These are phyloP conservation scores for Acorus gramineus DNA, from an alignment of 106 monocot species.

Conservation along the genomic window DNA sequence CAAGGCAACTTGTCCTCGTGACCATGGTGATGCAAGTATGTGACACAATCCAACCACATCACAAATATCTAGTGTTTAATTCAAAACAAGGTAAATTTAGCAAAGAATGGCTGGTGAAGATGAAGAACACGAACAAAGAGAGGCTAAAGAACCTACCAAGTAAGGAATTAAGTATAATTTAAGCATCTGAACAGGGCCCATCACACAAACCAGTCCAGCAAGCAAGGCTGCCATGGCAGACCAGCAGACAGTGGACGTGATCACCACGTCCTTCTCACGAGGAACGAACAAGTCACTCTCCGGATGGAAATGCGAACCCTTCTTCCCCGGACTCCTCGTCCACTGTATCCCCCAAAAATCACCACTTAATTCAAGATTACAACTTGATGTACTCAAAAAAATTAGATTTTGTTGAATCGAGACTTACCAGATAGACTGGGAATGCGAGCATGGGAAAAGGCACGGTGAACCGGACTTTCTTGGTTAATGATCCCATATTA, in stretches of 20 bases:
- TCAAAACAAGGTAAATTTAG: not conserved
- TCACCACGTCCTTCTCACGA: constrained; percentile 37
- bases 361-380: no score
- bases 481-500: constrained; percentile 33
- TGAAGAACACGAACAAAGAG: not conserved
- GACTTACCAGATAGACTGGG: constrained; percentile 45
- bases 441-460: constrained; percentile 80
- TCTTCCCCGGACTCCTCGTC: constrained; percentile 59
- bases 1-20: constrained; percentile 53
- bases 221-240: constrained; percentile 38
- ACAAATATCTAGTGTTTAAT: constrained; percentile 31
- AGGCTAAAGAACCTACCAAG: constrained; percentile 19
- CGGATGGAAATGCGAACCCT: constrained; percentile 65
- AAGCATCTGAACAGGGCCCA: constrained; percentile 41
- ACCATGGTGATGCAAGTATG: constrained; percentile 63
- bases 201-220: constrained; percentile 22
- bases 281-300: constrained; percentile 51
- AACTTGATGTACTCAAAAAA: no score
- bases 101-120: not conserved
- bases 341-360: constrained; percentile 14
- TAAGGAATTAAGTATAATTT: constrained; percentile 67
- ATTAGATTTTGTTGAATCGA: not conserved
- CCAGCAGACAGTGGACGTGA: constrained; percentile 65
- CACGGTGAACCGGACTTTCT: constrained; percentile 37
- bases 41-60: constrained; percentile 58